phyloP scores from a whole-genome alignment of 1,139 yeast species.

The Magnusiomyces paraingens region DNA sequence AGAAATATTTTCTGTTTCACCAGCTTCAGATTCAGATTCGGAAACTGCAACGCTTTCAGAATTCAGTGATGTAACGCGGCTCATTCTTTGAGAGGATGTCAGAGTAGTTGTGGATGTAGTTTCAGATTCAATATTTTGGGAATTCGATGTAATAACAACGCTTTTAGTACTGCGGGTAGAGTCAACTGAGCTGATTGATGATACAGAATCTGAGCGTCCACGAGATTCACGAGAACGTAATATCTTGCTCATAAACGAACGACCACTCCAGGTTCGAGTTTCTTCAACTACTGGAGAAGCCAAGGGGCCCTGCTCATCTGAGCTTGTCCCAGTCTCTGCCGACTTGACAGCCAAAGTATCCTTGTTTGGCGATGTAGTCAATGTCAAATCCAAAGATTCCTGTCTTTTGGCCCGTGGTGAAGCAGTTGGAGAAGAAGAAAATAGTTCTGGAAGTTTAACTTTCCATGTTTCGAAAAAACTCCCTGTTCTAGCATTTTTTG shows the following conservation, averaged over 20 bases:
- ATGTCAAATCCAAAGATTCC: not conserved
- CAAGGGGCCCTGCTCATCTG: not conserved
- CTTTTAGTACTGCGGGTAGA: conserved; percentile 2
- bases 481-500: conserved; percentile 9
- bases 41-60: not conserved
- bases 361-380: no score
- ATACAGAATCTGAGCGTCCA: conserved; percentile 1
- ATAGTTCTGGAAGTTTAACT: conserved; percentile 4
- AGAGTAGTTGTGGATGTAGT: no score
- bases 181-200: conserved; percentile 3
- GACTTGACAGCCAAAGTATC: no score
- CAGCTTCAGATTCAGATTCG: conserved; percentile 11
- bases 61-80: no score
- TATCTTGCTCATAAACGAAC: conserved; percentile 2
- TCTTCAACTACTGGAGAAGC: not conserved
- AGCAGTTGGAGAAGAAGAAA: not conserved
- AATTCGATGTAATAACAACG: no score
- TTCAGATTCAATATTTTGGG: no score
- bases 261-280: not conserved
- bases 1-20: conserved; percentile 10
- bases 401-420: not conserved
- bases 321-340: no score
- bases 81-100: no score
- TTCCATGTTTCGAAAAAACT: conserved; percentile 8
- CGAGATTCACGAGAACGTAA: conserved; percentile 1